These are phyloP conservation scores for Ascochyta viciae-villosae DNA, from an alignment of 2,329 filamentous ascomycete genomes.

Conservation along the genomic window DNA sequence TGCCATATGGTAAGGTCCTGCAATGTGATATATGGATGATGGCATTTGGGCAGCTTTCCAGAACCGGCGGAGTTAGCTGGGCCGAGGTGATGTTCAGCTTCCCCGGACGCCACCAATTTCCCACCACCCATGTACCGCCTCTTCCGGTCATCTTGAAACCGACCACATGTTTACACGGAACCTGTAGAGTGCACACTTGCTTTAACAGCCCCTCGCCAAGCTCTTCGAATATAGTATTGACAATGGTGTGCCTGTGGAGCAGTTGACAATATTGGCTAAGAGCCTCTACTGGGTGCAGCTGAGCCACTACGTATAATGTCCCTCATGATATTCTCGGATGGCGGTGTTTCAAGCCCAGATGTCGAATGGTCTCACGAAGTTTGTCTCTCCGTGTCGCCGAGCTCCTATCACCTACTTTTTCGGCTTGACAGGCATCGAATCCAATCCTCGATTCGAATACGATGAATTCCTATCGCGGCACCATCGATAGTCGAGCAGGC, in stretches of 20 bases:
- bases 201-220: neutral
- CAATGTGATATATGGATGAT: constrained; percentile 7
- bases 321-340: neutral
- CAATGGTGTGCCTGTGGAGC: neutral
- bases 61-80: constrained; percentile 8
- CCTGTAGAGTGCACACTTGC: neutral
- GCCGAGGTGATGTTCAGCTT: constrained; percentile 10
- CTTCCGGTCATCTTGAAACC: constrained; percentile 1
- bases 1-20: constrained; percentile 2
- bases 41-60: constrained; percentile 1
- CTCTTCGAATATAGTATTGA: neutral
- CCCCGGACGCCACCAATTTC: constrained; percentile 19
- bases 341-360: neutral
- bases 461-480: too few relatives aligned
- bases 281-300: neutral
- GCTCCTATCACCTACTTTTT: neutral
- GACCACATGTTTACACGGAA: neutral
- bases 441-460: too few relatives aligned
- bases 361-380: neutral
- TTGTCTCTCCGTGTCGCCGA: neutral
- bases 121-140: constrained; percentile 5
- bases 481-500: too few relatives aligned
- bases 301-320: neutral
- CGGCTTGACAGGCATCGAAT: neutral
- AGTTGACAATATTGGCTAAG: neutral